Conservation (phyloP, 2,329 filamentous ascomycete genomes). For the Zarea fungicola region DNA sequence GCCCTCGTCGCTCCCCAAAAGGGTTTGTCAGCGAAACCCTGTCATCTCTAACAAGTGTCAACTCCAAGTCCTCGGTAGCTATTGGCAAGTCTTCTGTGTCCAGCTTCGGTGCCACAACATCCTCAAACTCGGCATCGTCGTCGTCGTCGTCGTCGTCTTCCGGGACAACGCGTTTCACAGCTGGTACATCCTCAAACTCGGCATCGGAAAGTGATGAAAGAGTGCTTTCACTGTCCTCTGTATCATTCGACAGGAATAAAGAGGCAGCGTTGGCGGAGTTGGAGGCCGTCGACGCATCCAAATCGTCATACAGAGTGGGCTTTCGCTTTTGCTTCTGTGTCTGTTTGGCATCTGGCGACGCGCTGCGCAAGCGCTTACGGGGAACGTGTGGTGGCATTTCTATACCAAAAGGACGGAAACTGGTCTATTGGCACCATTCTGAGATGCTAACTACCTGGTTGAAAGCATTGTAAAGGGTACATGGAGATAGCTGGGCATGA, state of each 20-base stretch:
- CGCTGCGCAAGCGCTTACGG: constrained; percentile 57
- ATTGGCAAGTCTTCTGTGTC: constrained; percentile 34
- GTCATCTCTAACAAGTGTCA: constrained; percentile 60
- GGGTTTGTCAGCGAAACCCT: constrained; percentile 57
- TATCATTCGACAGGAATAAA: constrained; percentile 38
- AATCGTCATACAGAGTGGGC: constrained; percentile 55
- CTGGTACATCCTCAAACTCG: constrained; percentile 58
- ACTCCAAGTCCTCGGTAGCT: constrained; percentile 61
- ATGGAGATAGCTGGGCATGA: too few relatives aligned
- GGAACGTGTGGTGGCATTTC: constrained; percentile 64
- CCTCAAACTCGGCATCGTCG: constrained; percentile 55
- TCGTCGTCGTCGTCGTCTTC: constrained; percentile 43
- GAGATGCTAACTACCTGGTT: neutral
- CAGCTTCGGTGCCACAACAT: constrained; percentile 41
- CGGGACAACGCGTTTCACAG: constrained; percentile 50
- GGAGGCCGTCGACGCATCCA: constrained; percentile 46
- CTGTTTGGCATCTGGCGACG: constrained; percentile 23
- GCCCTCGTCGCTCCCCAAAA: constrained; percentile 69
- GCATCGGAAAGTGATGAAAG: constrained; percentile 51
- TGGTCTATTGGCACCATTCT: neutral
- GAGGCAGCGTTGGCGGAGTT: constrained; percentile 38
- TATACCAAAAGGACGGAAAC: neutral
- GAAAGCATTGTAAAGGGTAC: neutral
- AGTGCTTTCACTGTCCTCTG: constrained; percentile 42
- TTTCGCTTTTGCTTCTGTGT: constrained; percentile 34